phyloP scores from a whole-genome alignment of 306 rosid genomes.

The Medicago arabica region DNA sequence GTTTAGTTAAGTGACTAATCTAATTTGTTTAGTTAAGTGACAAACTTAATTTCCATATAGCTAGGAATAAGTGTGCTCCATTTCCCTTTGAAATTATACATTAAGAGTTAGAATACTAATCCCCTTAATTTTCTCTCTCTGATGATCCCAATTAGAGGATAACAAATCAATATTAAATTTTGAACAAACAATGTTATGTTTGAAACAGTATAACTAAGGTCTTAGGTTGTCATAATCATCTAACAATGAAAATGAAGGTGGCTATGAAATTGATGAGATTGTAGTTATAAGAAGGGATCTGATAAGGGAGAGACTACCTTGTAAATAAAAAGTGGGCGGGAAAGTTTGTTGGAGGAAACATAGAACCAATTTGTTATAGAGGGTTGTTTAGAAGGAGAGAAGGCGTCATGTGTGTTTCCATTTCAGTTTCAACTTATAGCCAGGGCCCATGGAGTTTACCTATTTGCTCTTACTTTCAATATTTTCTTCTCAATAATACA shows the following conservation, averaged over 20 bases:
- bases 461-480: neutral
- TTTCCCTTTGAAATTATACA: neutral
- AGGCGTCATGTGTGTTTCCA: neutral
- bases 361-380: neutral
- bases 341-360: neutral
- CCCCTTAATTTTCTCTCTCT: constrained; percentile 1
- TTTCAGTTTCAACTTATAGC: neutral
- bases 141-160: constrained; percentile 13
- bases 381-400: neutral
- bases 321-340: neutral
- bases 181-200: constrained; percentile 7
- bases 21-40: constrained; percentile 6
- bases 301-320: neutral
- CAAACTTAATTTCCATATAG: neutral
- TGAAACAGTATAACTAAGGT: neutral
- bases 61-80: neutral
- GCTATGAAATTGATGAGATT: neutral
- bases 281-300: neutral
- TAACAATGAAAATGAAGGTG: neutral
- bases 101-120: neutral
- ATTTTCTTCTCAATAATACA: neutral
- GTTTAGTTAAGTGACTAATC: neutral
- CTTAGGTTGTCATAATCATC: neutral
- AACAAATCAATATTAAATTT: neutral
- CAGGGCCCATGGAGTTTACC: neutral